Percentiles rank a stretch among this genome's conserved stretches.
These are phyloP conservation scores for Stachybotrys echinatus DNA, from an alignment of 2,329 filamentous ascomycete species.

Conservation along the genomic window DNA sequence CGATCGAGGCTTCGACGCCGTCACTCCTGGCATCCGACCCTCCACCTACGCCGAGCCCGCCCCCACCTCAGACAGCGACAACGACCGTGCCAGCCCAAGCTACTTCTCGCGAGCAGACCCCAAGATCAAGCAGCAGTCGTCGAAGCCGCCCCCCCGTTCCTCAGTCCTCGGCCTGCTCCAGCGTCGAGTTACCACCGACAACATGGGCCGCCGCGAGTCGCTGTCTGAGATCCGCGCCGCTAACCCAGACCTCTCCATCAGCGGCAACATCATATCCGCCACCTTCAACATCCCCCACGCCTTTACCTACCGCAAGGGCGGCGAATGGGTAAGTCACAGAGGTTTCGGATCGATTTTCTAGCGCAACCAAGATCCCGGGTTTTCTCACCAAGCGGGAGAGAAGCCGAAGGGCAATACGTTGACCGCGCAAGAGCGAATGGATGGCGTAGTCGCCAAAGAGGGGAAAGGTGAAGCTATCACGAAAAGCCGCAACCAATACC, in stretches of 20 bases:
- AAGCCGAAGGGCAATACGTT: too few relatives aligned
- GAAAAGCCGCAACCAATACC: neutral
- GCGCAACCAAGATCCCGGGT: too few relatives aligned
- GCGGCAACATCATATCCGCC: slow-evolving; percentile 61
- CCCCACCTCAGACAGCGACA: slow-evolving; percentile 5
- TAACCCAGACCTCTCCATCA: slow-evolving; percentile 53
- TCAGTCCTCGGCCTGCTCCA: neutral
- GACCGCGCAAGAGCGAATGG: neutral
- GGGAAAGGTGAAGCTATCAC: neutral
- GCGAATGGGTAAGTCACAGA: slow-evolving; percentile 54
- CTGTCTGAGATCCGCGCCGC: slow-evolving; percentile 50
- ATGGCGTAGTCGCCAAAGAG: neutral
- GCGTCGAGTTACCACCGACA: slow-evolving; percentile 12
- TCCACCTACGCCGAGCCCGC: slow-evolving; percentile 11
- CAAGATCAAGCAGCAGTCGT: slow-evolving; percentile 2
- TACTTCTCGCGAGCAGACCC: slow-evolving; percentile 17
- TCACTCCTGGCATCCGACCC: slow-evolving; percentile 21
- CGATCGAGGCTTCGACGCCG: slow-evolving; percentile 16
- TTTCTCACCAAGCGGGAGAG: too few relatives aligned
- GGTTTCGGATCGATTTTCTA: too few relatives aligned
- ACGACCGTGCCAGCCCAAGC: slow-evolving; percentile 8
- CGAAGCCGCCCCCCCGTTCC: neutral
- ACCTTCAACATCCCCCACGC: slow-evolving; percentile 60
- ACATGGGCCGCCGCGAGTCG: slow-evolving; percentile 43
- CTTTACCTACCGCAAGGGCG: slow-evolving; percentile 51